A percentile compares a stretch with the other conserved stretches of the same genome.
phyloP scores from a whole-genome alignment of 495 filamentous ascomycete species.

The Aspergillus ostianus region DNA sequence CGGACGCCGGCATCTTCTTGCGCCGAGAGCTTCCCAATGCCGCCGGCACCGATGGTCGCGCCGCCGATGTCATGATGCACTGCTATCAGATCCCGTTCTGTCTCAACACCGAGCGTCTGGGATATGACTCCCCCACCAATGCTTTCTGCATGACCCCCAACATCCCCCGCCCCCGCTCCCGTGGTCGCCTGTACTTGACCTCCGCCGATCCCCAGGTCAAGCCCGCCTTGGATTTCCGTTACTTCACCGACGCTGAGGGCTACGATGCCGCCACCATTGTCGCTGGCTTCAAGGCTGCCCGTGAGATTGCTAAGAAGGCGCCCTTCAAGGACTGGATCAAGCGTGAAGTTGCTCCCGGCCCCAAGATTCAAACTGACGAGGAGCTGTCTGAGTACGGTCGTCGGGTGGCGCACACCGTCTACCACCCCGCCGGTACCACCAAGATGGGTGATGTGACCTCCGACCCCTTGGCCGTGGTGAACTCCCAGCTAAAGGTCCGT shows the following conservation, averaged over 20 bases:
- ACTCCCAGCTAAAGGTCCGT: constrained; percentile 53
- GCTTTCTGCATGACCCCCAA: constrained; percentile 93
- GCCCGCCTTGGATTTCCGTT: constrained; percentile 81
- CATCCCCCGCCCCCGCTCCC: constrained; percentile 76
- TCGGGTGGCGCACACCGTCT: constrained; percentile 76
- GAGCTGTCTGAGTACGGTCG: constrained; percentile 72
- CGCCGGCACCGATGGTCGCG: constrained; percentile 61
- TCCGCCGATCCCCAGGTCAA: constrained; percentile 69
- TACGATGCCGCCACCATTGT: constrained; percentile 82
- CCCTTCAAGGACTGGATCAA: constrained; percentile 80
- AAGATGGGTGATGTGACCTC: constrained; percentile 73
- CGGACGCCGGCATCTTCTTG: constrained; percentile 80
- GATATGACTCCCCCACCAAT: constrained; percentile 69
- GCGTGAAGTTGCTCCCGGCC: constrained; percentile 75
- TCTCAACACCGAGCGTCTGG: constrained; percentile 67
- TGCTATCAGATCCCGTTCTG: constrained; percentile 87
- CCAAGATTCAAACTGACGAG: constrained; percentile 64
- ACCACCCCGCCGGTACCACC: constrained; percentile 82
- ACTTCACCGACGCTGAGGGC: constrained; percentile 81
- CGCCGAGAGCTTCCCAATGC: constrained; percentile 66
- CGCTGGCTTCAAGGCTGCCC: constrained; percentile 70
- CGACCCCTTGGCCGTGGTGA: constrained; percentile 67
- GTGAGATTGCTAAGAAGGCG: constrained; percentile 63
- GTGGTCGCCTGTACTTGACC: constrained; percentile 70
- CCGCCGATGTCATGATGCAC: constrained; percentile 86